These are phyloP conservation scores for Spathaspora passalidarum DNA, from an alignment of 805 yeast genomes.

Conservation along the genomic window DNA sequence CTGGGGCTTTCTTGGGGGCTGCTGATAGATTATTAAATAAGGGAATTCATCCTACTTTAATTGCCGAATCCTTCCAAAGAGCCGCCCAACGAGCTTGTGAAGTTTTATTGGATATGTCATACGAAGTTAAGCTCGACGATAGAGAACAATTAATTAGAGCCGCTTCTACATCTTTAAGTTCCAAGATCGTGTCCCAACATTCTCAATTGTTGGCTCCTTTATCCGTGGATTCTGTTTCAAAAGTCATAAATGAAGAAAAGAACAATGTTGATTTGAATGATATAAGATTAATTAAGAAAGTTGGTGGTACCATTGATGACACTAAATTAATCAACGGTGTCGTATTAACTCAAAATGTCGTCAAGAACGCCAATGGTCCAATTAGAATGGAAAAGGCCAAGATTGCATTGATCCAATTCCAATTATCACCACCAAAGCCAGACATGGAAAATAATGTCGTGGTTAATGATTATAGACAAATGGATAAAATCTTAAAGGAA, in stretches of 20 bases:
- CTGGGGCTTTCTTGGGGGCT: slow-evolving; percentile 93
- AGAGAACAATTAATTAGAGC: slow-evolving; percentile 84
- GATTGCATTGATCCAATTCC: slow-evolving; percentile 89
- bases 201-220: slow-evolving; percentile 84
- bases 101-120: slow-evolving; percentile 80
- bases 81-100: slow-evolving; percentile 84
- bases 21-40: slow-evolving; percentile 86
- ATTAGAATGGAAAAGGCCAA: slow-evolving; percentile 89
- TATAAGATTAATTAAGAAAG: slow-evolving; percentile 85
- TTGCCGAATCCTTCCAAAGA: slow-evolving; percentile 88
- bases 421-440: slow-evolving; percentile 94
- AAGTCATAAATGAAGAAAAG: slow-evolving; percentile 59
- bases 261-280: slow-evolving; percentile 80
- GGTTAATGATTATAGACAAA: slow-evolving; percentile 96
- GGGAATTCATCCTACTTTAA: slow-evolving; percentile 93
- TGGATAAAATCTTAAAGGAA: slow-evolving; percentile 97
- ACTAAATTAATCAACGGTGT: slow-evolving; percentile 92
- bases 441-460: slow-evolving; percentile 97
- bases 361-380: slow-evolving; percentile 93
- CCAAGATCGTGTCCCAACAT: slow-evolving; percentile 94
- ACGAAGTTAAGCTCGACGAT: slow-evolving; percentile 73
- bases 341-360: slow-evolving; percentile 85
- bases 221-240: slow-evolving; percentile 89
- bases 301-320: slow-evolving; percentile 97
- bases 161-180: slow-evolving; percentile 89